Evolutionary conservation across 2,329 filamentous ascomycete genomes (phyloP).

Genomic region (Stemphylium beticola): DNA sequence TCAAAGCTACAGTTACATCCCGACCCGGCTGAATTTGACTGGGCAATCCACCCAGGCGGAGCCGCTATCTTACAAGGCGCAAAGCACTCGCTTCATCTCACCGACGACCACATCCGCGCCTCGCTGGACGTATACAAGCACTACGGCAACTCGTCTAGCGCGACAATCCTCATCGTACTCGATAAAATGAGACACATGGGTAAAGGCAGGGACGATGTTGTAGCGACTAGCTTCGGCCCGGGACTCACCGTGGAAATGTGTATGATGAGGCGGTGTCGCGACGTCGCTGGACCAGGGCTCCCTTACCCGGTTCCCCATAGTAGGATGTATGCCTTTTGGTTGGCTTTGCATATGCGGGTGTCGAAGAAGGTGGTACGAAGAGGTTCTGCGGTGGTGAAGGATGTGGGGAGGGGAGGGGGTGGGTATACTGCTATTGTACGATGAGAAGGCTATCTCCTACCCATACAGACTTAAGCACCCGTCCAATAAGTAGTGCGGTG

Average conservation of each 20-base stretch:
- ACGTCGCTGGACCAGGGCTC: background rate
- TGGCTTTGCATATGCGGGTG: background rate
- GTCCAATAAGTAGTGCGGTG: too few relatives aligned
- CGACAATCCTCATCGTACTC: slow-evolving; percentile 72
- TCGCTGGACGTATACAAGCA: slow-evolving; percentile 72
- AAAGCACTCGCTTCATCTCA: slow-evolving; percentile 63
- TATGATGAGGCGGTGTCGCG: slow-evolving; percentile 60
- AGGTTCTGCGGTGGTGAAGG: background rate
- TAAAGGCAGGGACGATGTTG: slow-evolving; percentile 62
- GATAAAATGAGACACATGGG: slow-evolving; percentile 59
- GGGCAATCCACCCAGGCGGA: slow-evolving; percentile 75
- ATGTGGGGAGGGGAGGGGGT: background rate
- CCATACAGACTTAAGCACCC: too few relatives aligned
- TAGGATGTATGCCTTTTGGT: slow-evolving; percentile 1
- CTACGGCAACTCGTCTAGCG: slow-evolving; percentile 71
- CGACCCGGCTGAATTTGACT: slow-evolving; percentile 68
- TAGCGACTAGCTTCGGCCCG: slow-evolving; percentile 73
- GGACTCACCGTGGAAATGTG: slow-evolving; percentile 73
- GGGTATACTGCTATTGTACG: too few relatives aligned
- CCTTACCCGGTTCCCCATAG: background rate
- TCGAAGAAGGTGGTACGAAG: background rate
- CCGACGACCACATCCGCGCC: slow-evolving; percentile 70
- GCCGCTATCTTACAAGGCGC: slow-evolving; percentile 70
- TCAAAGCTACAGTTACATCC: slow-evolving; percentile 28
- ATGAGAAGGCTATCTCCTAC: too few relatives aligned